Percentiles rank a stretch among this genome's conserved stretches.
These are phyloP conservation scores for Caulochytrium protostelioides DNA, from an alignment of 371 early-diverging fungal species.

Conservation along the genomic window DNA sequence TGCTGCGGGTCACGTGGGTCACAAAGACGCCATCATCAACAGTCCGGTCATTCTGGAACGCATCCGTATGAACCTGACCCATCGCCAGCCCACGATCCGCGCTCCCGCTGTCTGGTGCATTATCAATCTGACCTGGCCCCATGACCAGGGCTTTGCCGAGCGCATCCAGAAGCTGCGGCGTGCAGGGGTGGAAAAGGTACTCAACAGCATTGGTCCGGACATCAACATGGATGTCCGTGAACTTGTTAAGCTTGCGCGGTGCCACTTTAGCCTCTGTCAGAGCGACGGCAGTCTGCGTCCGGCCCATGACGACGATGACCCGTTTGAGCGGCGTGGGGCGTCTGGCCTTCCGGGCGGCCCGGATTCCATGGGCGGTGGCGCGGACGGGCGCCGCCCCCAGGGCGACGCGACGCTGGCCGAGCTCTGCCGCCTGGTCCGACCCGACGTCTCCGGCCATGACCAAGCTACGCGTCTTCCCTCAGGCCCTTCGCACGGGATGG, in stretches of 20 bases:
- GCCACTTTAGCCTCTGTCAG: constrained; percentile 34
- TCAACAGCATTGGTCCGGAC: constrained; percentile 30
- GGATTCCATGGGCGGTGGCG: too few species aligned
- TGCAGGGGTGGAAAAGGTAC: constrained; percentile 36
- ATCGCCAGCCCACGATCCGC: constrained; percentile 39
- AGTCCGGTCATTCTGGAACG: constrained; percentile 28
- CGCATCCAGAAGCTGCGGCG: constrained; percentile 19
- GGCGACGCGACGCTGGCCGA: too few species aligned
- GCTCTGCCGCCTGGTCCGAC: too few species aligned
- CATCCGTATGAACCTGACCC: constrained; percentile 33
- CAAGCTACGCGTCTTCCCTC: too few species aligned
- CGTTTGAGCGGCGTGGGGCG: too few species aligned
- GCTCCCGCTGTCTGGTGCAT: constrained; percentile 54
- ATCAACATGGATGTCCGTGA: constrained; percentile 47
- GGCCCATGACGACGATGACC: too few species aligned
- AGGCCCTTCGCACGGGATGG: too few species aligned
- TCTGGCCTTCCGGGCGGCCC: too few species aligned
- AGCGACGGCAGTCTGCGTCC: too few species aligned
- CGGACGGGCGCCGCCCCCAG: too few species aligned
- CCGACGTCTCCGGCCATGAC: too few species aligned
- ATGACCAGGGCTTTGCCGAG: constrained; percentile 24
- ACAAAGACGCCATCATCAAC: constrained; percentile 40
- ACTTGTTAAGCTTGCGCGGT: constrained; percentile 43
- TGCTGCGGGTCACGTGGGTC: constrained; percentile 42
- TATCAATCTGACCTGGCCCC: constrained; percentile 60